A percentile compares a stretch with the other conserved stretches of the same genome.
Evolutionary conservation across 257 asterid species (phyloP).

Genomic region (Nyctanthes arbortristis): DNA sequence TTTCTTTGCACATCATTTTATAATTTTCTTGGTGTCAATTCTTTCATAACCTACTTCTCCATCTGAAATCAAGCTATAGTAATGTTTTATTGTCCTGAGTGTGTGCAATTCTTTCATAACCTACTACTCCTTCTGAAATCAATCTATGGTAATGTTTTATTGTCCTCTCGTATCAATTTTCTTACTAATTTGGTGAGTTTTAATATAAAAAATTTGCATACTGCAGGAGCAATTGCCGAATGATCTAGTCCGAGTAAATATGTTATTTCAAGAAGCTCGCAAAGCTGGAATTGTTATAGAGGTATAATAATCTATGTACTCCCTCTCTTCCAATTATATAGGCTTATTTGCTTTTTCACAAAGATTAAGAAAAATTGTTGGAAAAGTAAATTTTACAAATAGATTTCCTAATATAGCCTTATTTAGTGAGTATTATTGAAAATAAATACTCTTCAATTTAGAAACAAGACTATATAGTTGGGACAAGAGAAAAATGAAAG

Average conservation of each 20-base stretch:
- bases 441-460: too few relatives aligned
- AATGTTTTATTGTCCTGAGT: not conserved
- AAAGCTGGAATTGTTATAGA: constrained; percentile 81
- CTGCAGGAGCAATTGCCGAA: constrained; percentile 86
- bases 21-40: not conserved
- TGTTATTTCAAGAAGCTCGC: constrained; percentile 81
- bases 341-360: too few relatives aligned
- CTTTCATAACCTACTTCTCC: not conserved
- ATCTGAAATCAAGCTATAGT: not conserved
- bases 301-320: constrained; percentile 42
- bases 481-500: too few relatives aligned
- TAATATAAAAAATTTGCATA: constrained; percentile 16
- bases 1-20: not conserved
- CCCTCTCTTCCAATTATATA: too few relatives aligned
- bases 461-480: too few relatives aligned
- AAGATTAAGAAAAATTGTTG: too few relatives aligned
- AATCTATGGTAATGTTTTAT: constrained; percentile 4
- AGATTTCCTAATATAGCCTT: too few relatives aligned
- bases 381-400: too few relatives aligned
- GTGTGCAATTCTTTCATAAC: not conserved
- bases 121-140: not conserved
- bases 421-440: too few relatives aligned
- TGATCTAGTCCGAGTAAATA: constrained; percentile 77
- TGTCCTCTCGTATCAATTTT: not conserved
- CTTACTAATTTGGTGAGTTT: constrained; percentile 18